A percentile compares a stretch with the other conserved stretches of the same genome.
phyloP scores from a whole-genome alignment of 1,139 yeast species.

The Yamadazyma blattariae region DNA sequence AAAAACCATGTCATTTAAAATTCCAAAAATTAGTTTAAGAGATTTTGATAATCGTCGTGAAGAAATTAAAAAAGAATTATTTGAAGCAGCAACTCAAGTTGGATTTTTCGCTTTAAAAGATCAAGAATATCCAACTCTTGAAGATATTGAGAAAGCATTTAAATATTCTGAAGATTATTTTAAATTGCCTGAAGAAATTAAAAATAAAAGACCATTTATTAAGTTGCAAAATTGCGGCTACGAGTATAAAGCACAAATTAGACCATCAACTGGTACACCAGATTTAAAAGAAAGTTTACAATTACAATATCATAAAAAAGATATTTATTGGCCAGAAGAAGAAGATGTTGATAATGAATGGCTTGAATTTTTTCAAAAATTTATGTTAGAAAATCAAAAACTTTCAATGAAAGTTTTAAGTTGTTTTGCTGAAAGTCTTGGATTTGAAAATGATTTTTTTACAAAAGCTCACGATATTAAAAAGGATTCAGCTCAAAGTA shows the following conservation, averaged over 20 bases:
- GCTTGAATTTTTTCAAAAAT: conserved; percentile 17
- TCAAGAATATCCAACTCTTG: conserved; percentile 20
- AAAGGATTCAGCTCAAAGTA: conserved; percentile 22
- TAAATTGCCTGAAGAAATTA: conserved; percentile 14
- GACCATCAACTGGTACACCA: conserved; percentile 27
- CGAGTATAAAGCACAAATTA: conserved; percentile 22
- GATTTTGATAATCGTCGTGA: conserved; percentile 19
- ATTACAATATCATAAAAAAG: conserved; percentile 21
- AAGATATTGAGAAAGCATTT: conserved; percentile 18
- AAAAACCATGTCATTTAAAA: too few species aligned
- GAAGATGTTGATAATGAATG: conserved; percentile 22
- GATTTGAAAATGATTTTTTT: conserved; percentile 20
- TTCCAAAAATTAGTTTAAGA: conserved; percentile 21
- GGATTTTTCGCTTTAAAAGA: conserved; percentile 24
- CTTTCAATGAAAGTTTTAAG: conserved; percentile 15
- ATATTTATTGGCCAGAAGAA: conserved; percentile 23
- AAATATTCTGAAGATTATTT: conserved; percentile 19
- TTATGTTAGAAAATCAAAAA: conserved; percentile 14
- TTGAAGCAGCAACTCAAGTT: conserved; percentile 19
- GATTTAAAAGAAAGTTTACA: conserved; percentile 28
- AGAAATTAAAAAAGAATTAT: conserved; percentile 21
- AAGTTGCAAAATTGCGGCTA: conserved; percentile 24
- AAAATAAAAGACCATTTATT: conserved; percentile 14
- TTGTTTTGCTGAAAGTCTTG: conserved; percentile 21
- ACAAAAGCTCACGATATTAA: conserved; percentile 20